These are phyloP conservation scores for Parasitella parasitica DNA, from an alignment of 371 early-diverging fungal species.

Conservation along the genomic window DNA sequence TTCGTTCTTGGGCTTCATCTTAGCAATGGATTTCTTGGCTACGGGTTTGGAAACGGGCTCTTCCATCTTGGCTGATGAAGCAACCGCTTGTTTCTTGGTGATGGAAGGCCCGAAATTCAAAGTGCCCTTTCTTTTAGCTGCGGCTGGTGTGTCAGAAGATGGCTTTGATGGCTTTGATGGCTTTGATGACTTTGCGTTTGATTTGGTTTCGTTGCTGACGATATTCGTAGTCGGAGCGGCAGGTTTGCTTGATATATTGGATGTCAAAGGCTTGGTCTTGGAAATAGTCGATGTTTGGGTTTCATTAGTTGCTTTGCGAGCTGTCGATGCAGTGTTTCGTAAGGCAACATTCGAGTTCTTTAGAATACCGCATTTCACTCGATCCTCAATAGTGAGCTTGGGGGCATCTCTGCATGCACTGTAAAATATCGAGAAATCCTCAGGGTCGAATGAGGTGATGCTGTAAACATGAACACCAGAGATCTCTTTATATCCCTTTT, in stretches of 20 bases:
- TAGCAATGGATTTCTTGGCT: background rate
- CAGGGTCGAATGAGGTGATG: background rate
- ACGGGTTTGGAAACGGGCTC: background rate
- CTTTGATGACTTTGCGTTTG: too few relatives aligned
- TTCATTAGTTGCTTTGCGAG: background rate
- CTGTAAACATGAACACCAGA: slow-evolving; percentile 18
- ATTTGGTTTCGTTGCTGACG: background rate
- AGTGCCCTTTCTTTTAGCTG: slow-evolving; percentile 9
- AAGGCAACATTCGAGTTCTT: background rate
- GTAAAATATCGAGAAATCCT: slow-evolving; percentile 8
- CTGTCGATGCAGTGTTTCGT: background rate
- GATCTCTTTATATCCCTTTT: slow-evolving; percentile 8
- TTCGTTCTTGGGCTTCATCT: background rate
- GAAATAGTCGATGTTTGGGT: background rate
- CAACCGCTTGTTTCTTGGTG: slow-evolving; percentile 2
- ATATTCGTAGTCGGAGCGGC: background rate
- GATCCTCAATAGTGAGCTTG: slow-evolving; percentile 6
- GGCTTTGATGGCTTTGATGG: background rate
- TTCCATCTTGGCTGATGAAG: background rate
- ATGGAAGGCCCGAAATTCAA: background rate
- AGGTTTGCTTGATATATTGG: background rate
- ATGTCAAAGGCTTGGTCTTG: background rate
- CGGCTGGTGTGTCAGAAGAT: background rate
- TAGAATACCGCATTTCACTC: slow-evolving; percentile 10
- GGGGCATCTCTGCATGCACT: slow-evolving; percentile 9